phyloP scores from a whole-genome alignment of 139 green algal genomes.

The Astrephomene gubernaculifera region DNA sequence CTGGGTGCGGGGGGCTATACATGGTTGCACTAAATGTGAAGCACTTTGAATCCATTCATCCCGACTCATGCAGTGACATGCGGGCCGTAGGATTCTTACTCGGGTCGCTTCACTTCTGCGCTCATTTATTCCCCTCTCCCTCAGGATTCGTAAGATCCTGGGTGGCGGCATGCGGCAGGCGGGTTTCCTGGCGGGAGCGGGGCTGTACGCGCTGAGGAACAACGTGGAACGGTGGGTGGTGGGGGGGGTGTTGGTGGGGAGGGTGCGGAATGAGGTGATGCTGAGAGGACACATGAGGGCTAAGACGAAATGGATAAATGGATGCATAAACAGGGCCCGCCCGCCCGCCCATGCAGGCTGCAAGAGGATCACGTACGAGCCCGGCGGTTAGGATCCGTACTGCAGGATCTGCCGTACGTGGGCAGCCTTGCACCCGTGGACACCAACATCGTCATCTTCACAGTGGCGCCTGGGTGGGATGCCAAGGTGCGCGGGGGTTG shows the following conservation, averaged over 20 bases:
- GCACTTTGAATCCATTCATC: too few species aligned
- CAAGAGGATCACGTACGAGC: constrained; percentile 46
- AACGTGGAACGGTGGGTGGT: constrained; percentile 50
- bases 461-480: background rate
- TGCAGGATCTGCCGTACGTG: constrained; percentile 39
- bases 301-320: too few species aligned
- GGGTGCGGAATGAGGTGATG: too few species aligned
- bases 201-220: constrained; percentile 57
- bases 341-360: constrained; percentile 14
- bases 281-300: too few species aligned
- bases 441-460: constrained; percentile 59
- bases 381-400: constrained; percentile 24
- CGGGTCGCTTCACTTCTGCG: too few species aligned
- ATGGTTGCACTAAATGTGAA: too few species aligned
- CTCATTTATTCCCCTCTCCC: background rate
- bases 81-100: too few species aligned
- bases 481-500: constrained; percentile 12
- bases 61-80: too few species aligned
- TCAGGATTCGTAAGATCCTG: constrained; percentile 73
- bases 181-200: constrained; percentile 65
- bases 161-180: constrained; percentile 83
- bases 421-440: constrained; percentile 38
- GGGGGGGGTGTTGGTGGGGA: background rate
- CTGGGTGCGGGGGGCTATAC: too few species aligned
- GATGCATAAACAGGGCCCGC: too few species aligned